Percentiles rank a stretch among this genome's conserved stretches.
Evolutionary conservation across 306 rosid species (phyloP).

Genomic region (Bauhinia variegata): DNA sequence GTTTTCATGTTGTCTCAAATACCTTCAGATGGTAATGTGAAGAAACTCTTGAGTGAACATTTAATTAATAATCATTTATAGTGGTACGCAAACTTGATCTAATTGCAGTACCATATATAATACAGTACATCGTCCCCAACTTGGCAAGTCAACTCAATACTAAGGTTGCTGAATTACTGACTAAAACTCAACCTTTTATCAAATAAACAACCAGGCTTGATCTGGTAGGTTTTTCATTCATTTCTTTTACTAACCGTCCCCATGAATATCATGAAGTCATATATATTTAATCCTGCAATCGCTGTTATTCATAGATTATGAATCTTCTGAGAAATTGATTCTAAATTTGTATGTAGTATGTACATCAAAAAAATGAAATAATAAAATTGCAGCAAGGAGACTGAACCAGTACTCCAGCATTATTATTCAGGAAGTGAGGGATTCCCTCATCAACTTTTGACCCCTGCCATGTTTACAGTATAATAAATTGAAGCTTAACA

Average conservation of each 20-base stretch:
- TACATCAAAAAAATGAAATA: neutral
- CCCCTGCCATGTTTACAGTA: neutral
- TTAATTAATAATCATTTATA: constrained; percentile 11
- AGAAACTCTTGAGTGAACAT: constrained; percentile 19
- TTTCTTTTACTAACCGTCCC: neutral
- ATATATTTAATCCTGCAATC: neutral
- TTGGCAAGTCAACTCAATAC: neutral
- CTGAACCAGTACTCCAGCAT: neutral
- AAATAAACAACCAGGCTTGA: neutral
- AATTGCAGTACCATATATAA: neutral
- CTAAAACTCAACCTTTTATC: neutral
- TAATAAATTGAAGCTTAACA: neutral
- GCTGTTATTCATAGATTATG: constrained; percentile 18
- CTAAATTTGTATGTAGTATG: neutral
- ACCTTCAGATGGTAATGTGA: neutral
- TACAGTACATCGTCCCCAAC: neutral
- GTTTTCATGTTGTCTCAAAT: constrained; percentile 27
- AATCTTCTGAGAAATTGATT: neutral
- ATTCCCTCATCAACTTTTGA: neutral
- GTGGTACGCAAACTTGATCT: neutral
- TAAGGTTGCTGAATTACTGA: neutral
- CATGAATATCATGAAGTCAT: neutral
- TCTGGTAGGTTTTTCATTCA: neutral
- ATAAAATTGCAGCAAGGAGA: neutral
- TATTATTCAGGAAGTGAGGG: constrained; percentile 5